phyloP scores from a whole-genome alignment of 208 protist genomes.

The Wallacemonas collosoma region DNA sequence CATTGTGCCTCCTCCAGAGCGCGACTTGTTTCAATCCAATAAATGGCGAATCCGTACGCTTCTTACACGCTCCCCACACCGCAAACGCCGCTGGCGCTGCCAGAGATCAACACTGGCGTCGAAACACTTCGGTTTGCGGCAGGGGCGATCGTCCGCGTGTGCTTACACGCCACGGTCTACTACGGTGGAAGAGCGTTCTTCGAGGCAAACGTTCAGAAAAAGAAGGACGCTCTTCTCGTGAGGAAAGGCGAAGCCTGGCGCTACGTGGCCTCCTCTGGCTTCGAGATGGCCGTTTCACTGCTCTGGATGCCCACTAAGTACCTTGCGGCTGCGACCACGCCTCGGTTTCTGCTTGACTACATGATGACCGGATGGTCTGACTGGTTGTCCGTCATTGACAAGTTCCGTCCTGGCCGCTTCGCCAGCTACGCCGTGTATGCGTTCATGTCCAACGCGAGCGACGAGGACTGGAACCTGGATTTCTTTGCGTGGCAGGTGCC shows the following conservation, averaged over 20 bases:
- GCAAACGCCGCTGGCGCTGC: conserved; percentile 41
- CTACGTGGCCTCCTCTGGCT: conserved; percentile 51
- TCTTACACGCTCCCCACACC: not conserved
- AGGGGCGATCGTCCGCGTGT: conserved; percentile 72
- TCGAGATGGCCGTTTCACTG: conserved; percentile 68
- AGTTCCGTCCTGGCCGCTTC: conserved; percentile 63
- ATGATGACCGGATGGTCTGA: conserved; percentile 74
- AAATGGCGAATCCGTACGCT: conserved; percentile 16
- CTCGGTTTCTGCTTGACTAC: conserved; percentile 84
- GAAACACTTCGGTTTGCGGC: conserved; percentile 61
- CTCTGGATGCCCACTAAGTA: conserved; percentile 66
- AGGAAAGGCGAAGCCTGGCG: conserved; percentile 39
- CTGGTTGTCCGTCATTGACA: conserved; percentile 52
- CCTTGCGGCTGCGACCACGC: conserved; percentile 72
- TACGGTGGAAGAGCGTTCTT: conserved; percentile 57
- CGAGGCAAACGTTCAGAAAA: conserved; percentile 41
- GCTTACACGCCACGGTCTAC: conserved; percentile 56
- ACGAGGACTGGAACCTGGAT: conserved; percentile 73
- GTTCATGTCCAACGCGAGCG: conserved; percentile 41
- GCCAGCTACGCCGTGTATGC: conserved; percentile 68
- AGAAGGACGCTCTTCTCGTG: conserved; percentile 28
- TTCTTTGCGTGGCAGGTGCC: conserved; percentile 88
- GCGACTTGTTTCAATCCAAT: not conserved
- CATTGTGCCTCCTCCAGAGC: too few relatives aligned
- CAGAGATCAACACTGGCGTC: conserved; percentile 44